Base-by-base conservation (phyloP, 192 early-diverging fungal species). In the Coemansia sp. region DNA sequence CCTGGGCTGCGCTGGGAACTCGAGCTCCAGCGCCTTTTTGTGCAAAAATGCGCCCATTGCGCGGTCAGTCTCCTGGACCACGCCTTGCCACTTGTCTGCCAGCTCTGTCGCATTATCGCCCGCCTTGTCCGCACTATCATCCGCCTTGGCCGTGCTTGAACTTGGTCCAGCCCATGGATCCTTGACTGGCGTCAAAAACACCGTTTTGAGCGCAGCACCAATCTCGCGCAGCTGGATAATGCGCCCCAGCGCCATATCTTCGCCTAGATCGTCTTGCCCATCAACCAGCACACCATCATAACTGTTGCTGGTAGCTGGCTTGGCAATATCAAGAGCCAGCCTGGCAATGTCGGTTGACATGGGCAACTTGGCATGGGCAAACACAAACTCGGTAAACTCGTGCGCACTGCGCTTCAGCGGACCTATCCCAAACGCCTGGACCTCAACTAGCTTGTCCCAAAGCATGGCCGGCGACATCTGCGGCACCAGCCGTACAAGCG, bases 401-500 rank as follows among this genome's bases (percentile, higher is more conserved):
- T 54, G 43, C 6, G 73, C 63, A 8, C 57, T 53, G 7, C 64
- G 60, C 6, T 61, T 61, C 52, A 83, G 55, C 23, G 75, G 60
- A 11, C 64, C 67, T 43, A 31, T 16, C 14, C 31, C 21, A 21
- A 69, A 57, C 9, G 54, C 41, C 25, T 78, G 65, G 4, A 68
- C 75, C 66, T 74, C 69, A 14, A 77, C 72, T 25, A 83, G 72
- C 61, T 72, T 74, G 43, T 77, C 71, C 65, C 77, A 80, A 11
- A 69, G 62, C 77, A 80, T 80, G 23, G 77, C 77, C 6, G 61
- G 64, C 58, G 77, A 80, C 77, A 80, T 70, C 61, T 80, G 77
- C 52, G 77, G 77, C 16, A 74, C 60, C 7, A 98, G 82, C 35
- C 87, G 86, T 10, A 91, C 87, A 17, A 98, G 77, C 0, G 93